Evolutionary conservation across 495 filamentous ascomycete species (phyloP), one percentile per base, ranked within the genome.

Genomic region (Aspergillus bertholletiae): DNA sequence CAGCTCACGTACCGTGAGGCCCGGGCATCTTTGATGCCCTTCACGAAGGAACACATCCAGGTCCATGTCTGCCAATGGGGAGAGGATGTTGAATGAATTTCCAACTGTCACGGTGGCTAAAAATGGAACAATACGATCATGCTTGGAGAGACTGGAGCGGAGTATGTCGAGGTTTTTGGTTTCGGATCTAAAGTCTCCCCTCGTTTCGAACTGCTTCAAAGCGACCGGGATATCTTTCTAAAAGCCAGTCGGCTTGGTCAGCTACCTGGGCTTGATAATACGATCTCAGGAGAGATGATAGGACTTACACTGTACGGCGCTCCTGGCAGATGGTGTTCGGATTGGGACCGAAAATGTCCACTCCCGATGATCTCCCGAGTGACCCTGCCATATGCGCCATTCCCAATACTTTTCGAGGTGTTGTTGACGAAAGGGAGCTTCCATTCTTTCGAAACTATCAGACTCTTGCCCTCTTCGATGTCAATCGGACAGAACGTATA

Each of bases 401-500:
- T 1, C 1, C 54, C 46, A 13, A 53, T 22, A 17, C 2, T 9
- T 0, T 40, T 22, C 1, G 44, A 47, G n/a, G 24, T 9, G 2
- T 18, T 32, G 8, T 57, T 44, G 15, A 54, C 7, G 24, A 61
- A 61, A 6, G 59, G 59, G 6, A 61, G 54, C 26, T 46, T 54
- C 59, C 59, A 61, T 18, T 44, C 53, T 15, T 46, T 51, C 8
- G 26, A 24, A 1, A n/a, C 9, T 0, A 32, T 23, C 11, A 53
- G 8, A 49, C 23, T 54, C 22, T 27, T 28, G 7, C 51, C 51
- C 22, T 61, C 59, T 22, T 34, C 11, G 12, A 61, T 41, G 26
- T 54, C 41, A 17, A 61, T 52, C 32, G 59, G 59, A 21, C 46
- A 61, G 17, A 57, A 61, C 4, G 46, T 35, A 30, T 52, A 51